A percentile compares a stretch with the other conserved stretches of the same genome.
These are phyloP conservation scores for Sporobolomyces phaffii DNA, from an alignment of 768 basidiomycete genomes.

Conservation along the genomic window DNA sequence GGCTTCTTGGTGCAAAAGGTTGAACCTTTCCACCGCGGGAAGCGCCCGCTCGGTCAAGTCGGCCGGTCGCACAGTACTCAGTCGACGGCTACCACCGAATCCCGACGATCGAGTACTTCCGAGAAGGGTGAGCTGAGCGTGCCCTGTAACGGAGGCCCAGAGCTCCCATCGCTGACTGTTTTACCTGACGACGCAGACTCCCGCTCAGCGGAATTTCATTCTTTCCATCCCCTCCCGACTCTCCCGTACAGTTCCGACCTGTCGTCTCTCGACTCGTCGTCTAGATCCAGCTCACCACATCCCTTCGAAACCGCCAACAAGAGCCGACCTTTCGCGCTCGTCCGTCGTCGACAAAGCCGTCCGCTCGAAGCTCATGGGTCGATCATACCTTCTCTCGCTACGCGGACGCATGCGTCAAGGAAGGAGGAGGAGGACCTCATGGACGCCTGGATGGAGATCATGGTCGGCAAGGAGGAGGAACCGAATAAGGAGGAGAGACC, in stretches of 20 bases:
- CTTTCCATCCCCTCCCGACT: neutral
- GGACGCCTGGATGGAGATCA: constrained; percentile 28
- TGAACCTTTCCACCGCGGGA: neutral
- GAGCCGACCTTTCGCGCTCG: constrained; percentile 15
- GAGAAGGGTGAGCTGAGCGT: neutral
- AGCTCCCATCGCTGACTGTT: no score
- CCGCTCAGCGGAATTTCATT: neutral
- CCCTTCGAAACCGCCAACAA: neutral
- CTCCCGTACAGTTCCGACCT: neutral
- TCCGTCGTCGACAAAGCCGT: neutral
- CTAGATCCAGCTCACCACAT: neutral
- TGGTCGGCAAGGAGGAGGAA: constrained; percentile 1
- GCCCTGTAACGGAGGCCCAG: no score
- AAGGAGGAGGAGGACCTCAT: constrained; percentile 4
- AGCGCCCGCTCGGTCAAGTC: neutral
- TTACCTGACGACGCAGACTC: no score
- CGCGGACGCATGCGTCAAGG: neutral
- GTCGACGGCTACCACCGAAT: neutral
- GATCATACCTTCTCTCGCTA: constrained; percentile 9
- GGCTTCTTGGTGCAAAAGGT: constrained; percentile 10
- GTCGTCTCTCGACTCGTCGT: neutral
- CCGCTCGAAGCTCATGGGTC: constrained; percentile 1
- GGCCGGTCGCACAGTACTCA: neutral
- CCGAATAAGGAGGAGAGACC: neutral
- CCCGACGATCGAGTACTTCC: neutral